Conservation (phyloP, 2,329 filamentous ascomycete genomes). For the Arthrobotrys entomopaga region DNA sequence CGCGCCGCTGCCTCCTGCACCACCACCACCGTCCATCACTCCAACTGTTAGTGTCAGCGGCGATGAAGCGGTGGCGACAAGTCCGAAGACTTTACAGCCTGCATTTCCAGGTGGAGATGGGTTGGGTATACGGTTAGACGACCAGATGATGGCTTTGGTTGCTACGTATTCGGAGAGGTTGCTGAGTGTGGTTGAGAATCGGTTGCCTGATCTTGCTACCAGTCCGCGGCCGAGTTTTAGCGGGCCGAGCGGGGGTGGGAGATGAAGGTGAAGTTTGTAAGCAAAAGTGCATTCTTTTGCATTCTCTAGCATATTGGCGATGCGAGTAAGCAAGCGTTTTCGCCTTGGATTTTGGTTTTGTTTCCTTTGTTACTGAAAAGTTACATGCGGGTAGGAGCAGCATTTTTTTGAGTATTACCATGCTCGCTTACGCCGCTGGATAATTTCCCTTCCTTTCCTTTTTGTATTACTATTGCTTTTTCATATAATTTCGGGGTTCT, state of each 20-base stretch:
- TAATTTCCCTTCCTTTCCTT: too few relatives aligned
- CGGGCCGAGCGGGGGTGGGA: conserved; percentile 6
- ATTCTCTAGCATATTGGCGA: neutral
- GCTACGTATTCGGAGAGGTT: conserved; percentile 51
- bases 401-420: conserved; percentile 30
- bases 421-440: too few relatives aligned
- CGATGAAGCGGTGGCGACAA: neutral
- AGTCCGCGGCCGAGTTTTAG: conserved; percentile 47
- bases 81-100: conserved; percentile 25
- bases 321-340: neutral
- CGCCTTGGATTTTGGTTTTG: conserved; percentile 21
- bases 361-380: conserved; percentile 45
- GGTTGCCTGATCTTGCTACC: conserved; percentile 30
- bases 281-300: conserved; percentile 11
- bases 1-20: conserved; percentile 3
- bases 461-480: too few relatives aligned
- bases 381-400: conserved; percentile 31
- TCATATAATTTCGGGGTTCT: too few relatives aligned
- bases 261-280: conserved; percentile 1
- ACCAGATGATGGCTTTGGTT: conserved; percentile 52
- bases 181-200: conserved; percentile 47
- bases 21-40: conserved; percentile 16
- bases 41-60: conserved; percentile 46
- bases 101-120: conserved; percentile 19
- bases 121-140: conserved; percentile 45